Conservation (phyloP, 2,329 filamentous ascomycete species). For the Aotearoamyces nothofagi region DNA sequence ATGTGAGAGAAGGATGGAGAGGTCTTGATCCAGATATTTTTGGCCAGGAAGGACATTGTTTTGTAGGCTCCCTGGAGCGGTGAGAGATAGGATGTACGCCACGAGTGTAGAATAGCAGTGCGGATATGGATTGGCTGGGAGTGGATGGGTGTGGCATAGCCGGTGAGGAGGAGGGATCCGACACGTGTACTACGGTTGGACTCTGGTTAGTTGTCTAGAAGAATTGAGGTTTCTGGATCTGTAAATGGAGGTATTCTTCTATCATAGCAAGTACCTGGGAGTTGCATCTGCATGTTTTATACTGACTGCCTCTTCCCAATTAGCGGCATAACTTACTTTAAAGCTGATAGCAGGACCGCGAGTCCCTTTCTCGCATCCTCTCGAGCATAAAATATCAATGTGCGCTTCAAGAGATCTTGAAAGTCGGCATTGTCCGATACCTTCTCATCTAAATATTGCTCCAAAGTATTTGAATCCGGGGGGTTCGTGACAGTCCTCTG, state of each 20-base stretch:
- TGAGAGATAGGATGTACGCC: conserved; percentile 41
- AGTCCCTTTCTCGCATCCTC: conserved; percentile 16
- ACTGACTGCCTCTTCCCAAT: no score
- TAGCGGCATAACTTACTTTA: conserved; percentile 16
- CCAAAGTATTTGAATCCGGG: conserved; percentile 27
- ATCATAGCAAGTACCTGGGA: no score
- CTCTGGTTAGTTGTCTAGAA: no score
- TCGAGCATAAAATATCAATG: conserved; percentile 18
- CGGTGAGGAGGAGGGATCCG: conserved; percentile 51
- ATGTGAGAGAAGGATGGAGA: conserved; percentile 38
- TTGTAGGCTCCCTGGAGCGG: conserved; percentile 39
- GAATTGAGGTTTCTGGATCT: no score
- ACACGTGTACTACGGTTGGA: conserved; percentile 35
- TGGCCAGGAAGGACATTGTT: conserved; percentile 36
- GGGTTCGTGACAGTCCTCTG: conserved; percentile 22
- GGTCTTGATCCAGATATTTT: conserved; percentile 27
- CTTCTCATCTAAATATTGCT: conserved; percentile 35
- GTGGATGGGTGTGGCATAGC: conserved; percentile 46
- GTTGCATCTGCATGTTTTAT: no score
- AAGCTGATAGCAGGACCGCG: conserved; percentile 12
- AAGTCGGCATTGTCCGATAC: conserved; percentile 37
- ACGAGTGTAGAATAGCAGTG: conserved; percentile 44
- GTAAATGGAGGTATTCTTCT: no score
- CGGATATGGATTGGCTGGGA: conserved; percentile 44
- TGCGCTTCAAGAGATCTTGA: conserved; percentile 29